Conservation (phyloP, 179 eudicot genomes). For the Carnegiea gigantea region DNA sequence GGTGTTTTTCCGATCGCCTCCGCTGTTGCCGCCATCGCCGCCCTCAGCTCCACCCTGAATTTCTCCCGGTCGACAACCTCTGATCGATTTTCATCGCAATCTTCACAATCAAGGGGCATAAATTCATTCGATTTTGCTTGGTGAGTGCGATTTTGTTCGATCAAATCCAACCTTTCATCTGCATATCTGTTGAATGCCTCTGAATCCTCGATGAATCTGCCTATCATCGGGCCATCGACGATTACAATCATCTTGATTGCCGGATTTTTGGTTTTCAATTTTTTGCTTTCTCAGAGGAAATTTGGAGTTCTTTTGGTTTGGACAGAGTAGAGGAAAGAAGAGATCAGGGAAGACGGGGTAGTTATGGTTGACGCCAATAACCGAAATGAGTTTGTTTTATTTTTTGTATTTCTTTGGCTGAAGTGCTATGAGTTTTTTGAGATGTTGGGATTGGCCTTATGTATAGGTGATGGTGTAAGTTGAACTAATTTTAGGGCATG, state of each 20-base stretch:
- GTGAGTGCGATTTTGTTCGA: neutral
- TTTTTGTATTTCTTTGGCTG: no score
- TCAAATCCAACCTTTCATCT: neutral
- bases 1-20: neutral
- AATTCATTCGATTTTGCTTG: neutral
- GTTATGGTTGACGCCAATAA: no score
- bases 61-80: neutral
- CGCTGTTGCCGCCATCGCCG: neutral
- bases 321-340: neutral
- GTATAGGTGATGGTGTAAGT: no score
- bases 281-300: neutral
- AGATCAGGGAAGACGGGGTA: no score
- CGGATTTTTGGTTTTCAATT: neutral
- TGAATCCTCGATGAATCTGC: conserved; percentile 4
- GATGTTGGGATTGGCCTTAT: no score
- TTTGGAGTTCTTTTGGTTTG: neutral
- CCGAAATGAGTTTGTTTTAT: no score
- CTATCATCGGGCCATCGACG: conserved; percentile 4
- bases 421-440: no score
- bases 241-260: neutral
- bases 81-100: neutral
- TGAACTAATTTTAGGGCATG: no score
- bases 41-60: neutral
- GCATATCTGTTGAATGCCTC: conserved; percentile 5
- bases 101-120: neutral